A percentile compares a stretch with the other conserved stretches of the same genome.
Conservation (phyloP, 2,329 filamentous ascomycete genomes). For the Dissoconium aciculare region DNA sequence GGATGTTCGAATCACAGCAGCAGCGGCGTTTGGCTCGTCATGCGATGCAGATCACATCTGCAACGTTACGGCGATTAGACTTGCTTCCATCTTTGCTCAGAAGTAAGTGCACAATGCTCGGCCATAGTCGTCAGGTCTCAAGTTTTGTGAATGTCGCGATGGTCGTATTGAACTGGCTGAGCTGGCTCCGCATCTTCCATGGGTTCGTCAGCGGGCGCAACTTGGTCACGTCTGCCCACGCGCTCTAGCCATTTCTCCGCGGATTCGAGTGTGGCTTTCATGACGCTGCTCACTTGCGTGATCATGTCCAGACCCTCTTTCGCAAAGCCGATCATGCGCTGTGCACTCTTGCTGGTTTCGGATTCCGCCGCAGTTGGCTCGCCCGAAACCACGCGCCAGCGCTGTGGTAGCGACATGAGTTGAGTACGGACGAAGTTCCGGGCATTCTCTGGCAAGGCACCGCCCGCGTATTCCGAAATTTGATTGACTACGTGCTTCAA, state of each 20-base stretch:
- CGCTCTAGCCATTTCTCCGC: constrained; percentile 79
- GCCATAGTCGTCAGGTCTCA: no score
- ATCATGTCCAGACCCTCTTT: constrained; percentile 91
- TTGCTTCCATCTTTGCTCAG: no score
- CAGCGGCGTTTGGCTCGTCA: no score
- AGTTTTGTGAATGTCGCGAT: no score
- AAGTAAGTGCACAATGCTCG: no score
- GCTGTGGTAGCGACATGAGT: constrained; percentile 67
- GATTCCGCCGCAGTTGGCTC: constrained; percentile 19
- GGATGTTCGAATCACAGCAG: no score
- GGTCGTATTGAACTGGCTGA: background rate
- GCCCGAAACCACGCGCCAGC: constrained; percentile 56
- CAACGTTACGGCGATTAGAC: no score
- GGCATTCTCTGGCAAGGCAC: constrained; percentile 79
- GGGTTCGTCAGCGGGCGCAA: constrained; percentile 6
- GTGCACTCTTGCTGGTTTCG: constrained; percentile 44
- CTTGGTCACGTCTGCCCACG: constrained; percentile 14
- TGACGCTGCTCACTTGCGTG: constrained; percentile 70
- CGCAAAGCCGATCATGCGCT: constrained; percentile 69
- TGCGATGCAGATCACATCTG: no score
- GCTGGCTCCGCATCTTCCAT: constrained; percentile 7
- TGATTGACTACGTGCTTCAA: constrained; percentile 68
- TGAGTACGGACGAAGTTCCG: constrained; percentile 68
- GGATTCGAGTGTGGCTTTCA: constrained; percentile 77
- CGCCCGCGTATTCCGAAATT: constrained; percentile 82